phyloP scores from a whole-genome alignment of 192 early-diverging fungal species.

The Rhizophagus clarus region DNA sequence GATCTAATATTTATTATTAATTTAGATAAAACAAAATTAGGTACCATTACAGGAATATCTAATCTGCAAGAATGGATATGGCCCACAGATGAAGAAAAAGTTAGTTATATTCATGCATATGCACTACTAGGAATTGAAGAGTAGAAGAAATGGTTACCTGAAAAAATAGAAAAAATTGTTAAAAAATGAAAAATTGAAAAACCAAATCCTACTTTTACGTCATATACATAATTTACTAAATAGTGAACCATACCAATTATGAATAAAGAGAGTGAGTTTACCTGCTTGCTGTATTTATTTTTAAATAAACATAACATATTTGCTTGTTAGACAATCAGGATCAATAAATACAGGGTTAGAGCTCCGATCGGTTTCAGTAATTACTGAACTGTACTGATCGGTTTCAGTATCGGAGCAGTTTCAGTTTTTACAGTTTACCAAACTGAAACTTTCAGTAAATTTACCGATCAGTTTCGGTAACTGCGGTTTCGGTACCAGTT shows the following conservation, averaged over 20 bases:
- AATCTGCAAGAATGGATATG: background rate
- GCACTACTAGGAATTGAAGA: background rate
- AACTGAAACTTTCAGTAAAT: no score
- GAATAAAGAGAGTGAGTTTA: background rate
- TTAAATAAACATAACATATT: background rate
- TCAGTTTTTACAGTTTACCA: no score
- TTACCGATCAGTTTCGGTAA: no score
- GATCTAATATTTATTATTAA: background rate
- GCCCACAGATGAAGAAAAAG: background rate
- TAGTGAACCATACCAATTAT: background rate
- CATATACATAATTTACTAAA: background rate
- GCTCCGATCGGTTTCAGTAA: no score
- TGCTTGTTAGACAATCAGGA: background rate
- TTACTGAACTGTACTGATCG: no score
- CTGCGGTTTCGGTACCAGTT: no score
- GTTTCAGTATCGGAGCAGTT: no score
- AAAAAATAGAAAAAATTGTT: background rate
- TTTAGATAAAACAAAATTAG: conserved; percentile 2
- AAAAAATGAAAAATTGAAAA: conserved; percentile 2
- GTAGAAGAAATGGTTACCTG: background rate
- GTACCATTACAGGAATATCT: background rate
- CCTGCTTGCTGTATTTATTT: background rate
- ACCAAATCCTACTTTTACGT: background rate
- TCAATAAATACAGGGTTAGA: background rate
- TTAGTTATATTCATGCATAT: background rate